A percentile compares a stretch with the other conserved stretches of the same genome.
Evolutionary conservation across 306 rosid species (phyloP).

Genomic region (Chamaecrista fasciculata): DNA sequence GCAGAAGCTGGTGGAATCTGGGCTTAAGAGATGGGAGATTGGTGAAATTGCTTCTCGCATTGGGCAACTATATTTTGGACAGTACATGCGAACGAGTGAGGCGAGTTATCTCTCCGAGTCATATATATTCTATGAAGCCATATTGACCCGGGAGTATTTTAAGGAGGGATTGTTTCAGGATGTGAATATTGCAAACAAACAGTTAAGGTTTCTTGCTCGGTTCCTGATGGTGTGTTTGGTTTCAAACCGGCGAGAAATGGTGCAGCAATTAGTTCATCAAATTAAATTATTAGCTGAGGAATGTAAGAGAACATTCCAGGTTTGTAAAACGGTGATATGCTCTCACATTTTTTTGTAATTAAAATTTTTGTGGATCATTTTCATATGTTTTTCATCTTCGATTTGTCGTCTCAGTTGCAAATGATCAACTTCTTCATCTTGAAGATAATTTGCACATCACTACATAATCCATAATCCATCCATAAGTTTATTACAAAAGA

Average conservation of each 20-base stretch:
- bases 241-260: conserved; percentile 68
- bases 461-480: not conserved
- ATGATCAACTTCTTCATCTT: not conserved
- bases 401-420: not conserved
- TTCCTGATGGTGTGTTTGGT: conserved; percentile 80
- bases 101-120: conserved; percentile 80
- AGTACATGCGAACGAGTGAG: conserved; percentile 89
- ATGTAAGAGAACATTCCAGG: conserved; percentile 87
- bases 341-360: conserved; percentile 3
- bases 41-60: conserved; percentile 97
- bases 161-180: conserved; percentile 81
- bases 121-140: conserved; percentile 83
- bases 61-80: conserved; percentile 87
- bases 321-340: conserved; percentile 18
- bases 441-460: not conserved
- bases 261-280: conserved; percentile 74
- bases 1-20: conserved; percentile 81
- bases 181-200: conserved; percentile 67
- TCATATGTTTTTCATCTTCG: not conserved
- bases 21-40: conserved; percentile 81
- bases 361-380: not conserved
- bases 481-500: not conserved
- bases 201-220: conserved; percentile 80
- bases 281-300: conserved; percentile 72
- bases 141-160: conserved; percentile 84